phyloP scores from a whole-genome alignment of 306 rosid species.

The Fragaria ananassa region DNA sequence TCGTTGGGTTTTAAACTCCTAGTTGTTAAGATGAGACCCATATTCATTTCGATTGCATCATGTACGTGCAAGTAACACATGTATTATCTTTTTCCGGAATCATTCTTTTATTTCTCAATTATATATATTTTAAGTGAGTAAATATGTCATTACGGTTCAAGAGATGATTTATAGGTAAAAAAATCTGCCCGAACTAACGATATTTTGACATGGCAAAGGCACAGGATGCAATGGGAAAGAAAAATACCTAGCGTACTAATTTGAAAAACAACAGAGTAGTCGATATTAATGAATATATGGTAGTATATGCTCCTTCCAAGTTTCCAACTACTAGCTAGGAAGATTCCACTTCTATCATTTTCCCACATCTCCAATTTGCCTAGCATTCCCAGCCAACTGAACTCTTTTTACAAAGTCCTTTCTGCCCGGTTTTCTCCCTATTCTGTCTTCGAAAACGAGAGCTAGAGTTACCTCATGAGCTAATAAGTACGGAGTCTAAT shows the following conservation, averaged over 20 bases:
- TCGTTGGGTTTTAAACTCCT: too few relatives aligned
- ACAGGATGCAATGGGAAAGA: neutral
- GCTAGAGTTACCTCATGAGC: neutral
- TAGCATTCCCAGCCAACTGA: neutral
- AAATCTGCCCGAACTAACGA: too few relatives aligned
- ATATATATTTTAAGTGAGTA: too few relatives aligned
- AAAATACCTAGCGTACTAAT: neutral
- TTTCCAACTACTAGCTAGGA: constrained; percentile 14
- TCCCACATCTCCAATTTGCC: constrained; percentile 1
- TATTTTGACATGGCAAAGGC: neutral
- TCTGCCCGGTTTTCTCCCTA: neutral
- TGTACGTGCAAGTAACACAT: too few relatives aligned
- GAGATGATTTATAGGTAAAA: too few relatives aligned
- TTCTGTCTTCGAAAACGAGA: neutral
- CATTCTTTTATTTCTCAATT: too few relatives aligned
- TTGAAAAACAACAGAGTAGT: neutral
- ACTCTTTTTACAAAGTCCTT: neutral
- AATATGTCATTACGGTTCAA: too few relatives aligned
- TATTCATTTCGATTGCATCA: too few relatives aligned
- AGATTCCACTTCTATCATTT: constrained; percentile 18
- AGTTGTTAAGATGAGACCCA: too few relatives aligned
- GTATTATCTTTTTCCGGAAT: too few relatives aligned
- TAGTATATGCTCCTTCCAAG: neutral
- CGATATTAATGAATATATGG: neutral
- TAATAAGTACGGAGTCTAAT: neutral